A percentile compares a stretch with the other conserved stretches of the same genome.
Conservation (phyloP, 2,329 filamentous ascomycete genomes). For the Stachybotrys chlorohalonatus region DNA sequence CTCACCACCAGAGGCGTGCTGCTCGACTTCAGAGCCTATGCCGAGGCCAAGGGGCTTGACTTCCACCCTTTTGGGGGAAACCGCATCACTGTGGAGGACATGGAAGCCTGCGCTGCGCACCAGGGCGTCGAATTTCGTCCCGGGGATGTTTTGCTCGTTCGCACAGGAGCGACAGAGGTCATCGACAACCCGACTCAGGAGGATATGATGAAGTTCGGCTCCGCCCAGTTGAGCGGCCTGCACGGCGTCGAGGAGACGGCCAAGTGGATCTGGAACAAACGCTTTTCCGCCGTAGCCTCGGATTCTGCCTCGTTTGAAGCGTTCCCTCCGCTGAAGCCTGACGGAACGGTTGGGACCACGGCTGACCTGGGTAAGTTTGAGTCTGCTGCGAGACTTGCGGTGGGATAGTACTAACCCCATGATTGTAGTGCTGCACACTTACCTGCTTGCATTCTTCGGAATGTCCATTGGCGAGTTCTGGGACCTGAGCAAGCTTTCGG, state of each 20-base stretch:
- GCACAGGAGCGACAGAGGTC: slow-evolving; percentile 52
- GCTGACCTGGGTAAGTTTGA: slow-evolving; percentile 26
- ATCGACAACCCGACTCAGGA: slow-evolving; percentile 37
- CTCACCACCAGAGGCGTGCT: slow-evolving; percentile 47
- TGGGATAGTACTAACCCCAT: neutral
- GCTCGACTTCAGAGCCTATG: slow-evolving; percentile 43
- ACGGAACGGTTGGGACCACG: slow-evolving; percentile 22
- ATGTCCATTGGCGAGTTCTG: slow-evolving; percentile 47
- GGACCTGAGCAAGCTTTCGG: slow-evolving; percentile 44
- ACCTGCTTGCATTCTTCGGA: slow-evolving; percentile 41
- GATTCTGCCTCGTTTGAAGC: slow-evolving; percentile 57
- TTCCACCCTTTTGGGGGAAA: slow-evolving; percentile 44
- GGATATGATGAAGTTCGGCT: slow-evolving; percentile 22
- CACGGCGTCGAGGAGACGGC: slow-evolving; percentile 42
- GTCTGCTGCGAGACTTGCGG: neutral
- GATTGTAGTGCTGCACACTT: slow-evolving; percentile 34
- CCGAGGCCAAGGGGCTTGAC: slow-evolving; percentile 36
- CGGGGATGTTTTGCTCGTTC: slow-evolving; percentile 58
- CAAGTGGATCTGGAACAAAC: slow-evolving; percentile 60
- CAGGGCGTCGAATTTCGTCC: slow-evolving; percentile 55
- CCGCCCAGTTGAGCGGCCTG: slow-evolving; percentile 23
- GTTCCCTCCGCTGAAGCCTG: slow-evolving; percentile 42
- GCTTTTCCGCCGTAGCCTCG: slow-evolving; percentile 56
- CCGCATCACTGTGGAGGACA: slow-evolving; percentile 42
- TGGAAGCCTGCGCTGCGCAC: slow-evolving; percentile 48